Evolutionary conservation across 805 yeast species (phyloP).

Genomic region (Grigorovia transvaalensis): DNA sequence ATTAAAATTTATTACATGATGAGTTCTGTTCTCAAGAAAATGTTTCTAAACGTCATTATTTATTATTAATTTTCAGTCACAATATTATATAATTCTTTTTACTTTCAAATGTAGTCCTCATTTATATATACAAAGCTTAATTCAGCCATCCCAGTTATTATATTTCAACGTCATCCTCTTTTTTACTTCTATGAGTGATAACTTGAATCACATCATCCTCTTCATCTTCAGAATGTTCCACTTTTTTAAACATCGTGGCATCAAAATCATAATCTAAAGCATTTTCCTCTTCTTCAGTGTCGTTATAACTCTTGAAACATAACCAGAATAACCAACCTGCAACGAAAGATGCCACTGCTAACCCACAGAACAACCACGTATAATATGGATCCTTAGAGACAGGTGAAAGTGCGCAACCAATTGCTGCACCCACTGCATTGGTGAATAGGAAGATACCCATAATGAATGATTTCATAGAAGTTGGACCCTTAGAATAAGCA

Average conservation of each 20-base stretch:
- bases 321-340: constrained; percentile 57
- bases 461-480: constrained; percentile 35
- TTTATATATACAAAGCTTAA: no score
- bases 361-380: constrained; percentile 58
- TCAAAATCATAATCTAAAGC: constrained; percentile 33
- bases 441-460: constrained; percentile 54
- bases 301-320: constrained; percentile 44
- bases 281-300: constrained; percentile 48
- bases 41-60: no score
- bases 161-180: neutral
- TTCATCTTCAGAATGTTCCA: constrained; percentile 2
- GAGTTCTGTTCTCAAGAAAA: no score
- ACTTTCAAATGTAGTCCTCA: no score
- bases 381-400: constrained; percentile 60
- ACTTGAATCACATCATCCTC: constrained; percentile 2
- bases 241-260: constrained; percentile 7
- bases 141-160: neutral
- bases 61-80: no score
- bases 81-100: no score
- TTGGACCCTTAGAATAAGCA: constrained; percentile 77
- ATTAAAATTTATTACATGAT: no score
- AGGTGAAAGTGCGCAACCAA: constrained; percentile 63
- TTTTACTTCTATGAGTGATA: neutral
- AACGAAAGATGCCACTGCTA: constrained; percentile 47
- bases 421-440: constrained; percentile 67